Percentiles rank a stretch among this genome's conserved stretches.
Evolutionary conservation across 805 yeast species (phyloP).

Genomic region (Wickerhamomyces strasburgensis): DNA sequence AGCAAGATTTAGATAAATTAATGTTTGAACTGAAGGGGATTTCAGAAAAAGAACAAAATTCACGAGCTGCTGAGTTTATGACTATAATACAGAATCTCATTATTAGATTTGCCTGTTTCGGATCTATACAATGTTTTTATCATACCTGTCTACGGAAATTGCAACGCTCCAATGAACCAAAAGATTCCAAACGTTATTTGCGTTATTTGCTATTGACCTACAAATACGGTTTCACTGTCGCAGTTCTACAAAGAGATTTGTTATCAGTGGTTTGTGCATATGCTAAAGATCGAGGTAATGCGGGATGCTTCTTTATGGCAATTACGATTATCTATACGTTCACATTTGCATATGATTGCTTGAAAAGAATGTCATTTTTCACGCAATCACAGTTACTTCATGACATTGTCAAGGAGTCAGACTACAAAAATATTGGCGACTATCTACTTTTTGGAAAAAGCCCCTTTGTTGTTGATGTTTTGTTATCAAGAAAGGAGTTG

Average conservation of each 20-base stretch:
- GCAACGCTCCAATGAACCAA: background rate
- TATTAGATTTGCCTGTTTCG: background rate
- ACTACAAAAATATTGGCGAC: background rate
- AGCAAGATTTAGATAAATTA: background rate
- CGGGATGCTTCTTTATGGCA: background rate
- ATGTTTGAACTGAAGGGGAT: background rate
- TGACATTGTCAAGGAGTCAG: background rate
- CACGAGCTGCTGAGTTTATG: background rate
- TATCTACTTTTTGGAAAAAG: background rate
- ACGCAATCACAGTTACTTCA: background rate
- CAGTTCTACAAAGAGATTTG: background rate
- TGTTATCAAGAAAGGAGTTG: background rate
- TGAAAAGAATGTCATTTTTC: background rate
- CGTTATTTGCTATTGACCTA: background rate
- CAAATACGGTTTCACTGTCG: background rate
- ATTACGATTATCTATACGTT: too few species aligned
- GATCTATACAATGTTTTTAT: background rate
- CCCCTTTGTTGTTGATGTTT: background rate
- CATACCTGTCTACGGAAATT: background rate
- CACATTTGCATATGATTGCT: background rate
- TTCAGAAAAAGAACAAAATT: background rate
- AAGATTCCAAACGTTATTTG: background rate
- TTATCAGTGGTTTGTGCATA: background rate
- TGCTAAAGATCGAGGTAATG: background rate
- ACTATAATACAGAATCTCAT: background rate